Evolutionary conservation across 345 rosid genomes (phyloP).

Genomic region (Limnanthes douglasii): DNA sequence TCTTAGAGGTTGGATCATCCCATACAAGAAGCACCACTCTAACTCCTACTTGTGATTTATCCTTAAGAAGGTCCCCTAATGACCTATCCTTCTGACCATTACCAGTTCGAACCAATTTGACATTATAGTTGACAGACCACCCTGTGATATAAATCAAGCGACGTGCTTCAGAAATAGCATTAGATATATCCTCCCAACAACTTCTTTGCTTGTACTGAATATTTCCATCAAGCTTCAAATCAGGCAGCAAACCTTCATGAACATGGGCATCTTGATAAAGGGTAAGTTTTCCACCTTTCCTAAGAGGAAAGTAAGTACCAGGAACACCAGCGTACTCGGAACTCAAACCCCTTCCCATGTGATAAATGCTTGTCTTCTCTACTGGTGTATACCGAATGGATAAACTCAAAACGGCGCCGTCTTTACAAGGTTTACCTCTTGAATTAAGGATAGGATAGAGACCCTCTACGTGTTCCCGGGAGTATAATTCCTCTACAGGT

Average conservation of each 20-base stretch:
- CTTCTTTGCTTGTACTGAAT: conserved; percentile 32
- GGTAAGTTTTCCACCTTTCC: conserved; percentile 66
- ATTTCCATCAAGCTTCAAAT: conserved; percentile 39
- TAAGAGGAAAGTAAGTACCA: conserved; percentile 72
- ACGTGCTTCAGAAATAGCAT: conserved; percentile 67
- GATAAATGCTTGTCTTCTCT: conserved; percentile 29
- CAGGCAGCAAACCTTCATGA: conserved; percentile 38
- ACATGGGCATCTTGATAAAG: conserved; percentile 92
- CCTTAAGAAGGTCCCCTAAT: conserved; percentile 69
- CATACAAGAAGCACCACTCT: conserved; percentile 82
- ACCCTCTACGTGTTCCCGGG: conserved; percentile 46
- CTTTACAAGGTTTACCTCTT: conserved; percentile 58
- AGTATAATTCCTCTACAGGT: conserved; percentile 42
- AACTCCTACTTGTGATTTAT: conserved; percentile 88
- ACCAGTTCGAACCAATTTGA: conserved; percentile 46
- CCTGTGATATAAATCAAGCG: conserved; percentile 77
- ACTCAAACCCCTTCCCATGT: conserved; percentile 43
- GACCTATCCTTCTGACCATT: conserved; percentile 17
- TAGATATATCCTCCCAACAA: conserved; percentile 71
- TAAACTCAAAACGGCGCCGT: conserved; percentile 51
- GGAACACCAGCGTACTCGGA: conserved; percentile 53
- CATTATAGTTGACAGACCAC: conserved; percentile 70
- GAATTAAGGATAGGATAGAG: conserved; percentile 39
- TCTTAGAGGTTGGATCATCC: conserved; percentile 94
- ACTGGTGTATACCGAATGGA: conserved; percentile 55